Evolutionary conservation across 2,329 filamentous ascomycete species (phyloP).

Genomic region (Hypoxylon sp.): DNA sequence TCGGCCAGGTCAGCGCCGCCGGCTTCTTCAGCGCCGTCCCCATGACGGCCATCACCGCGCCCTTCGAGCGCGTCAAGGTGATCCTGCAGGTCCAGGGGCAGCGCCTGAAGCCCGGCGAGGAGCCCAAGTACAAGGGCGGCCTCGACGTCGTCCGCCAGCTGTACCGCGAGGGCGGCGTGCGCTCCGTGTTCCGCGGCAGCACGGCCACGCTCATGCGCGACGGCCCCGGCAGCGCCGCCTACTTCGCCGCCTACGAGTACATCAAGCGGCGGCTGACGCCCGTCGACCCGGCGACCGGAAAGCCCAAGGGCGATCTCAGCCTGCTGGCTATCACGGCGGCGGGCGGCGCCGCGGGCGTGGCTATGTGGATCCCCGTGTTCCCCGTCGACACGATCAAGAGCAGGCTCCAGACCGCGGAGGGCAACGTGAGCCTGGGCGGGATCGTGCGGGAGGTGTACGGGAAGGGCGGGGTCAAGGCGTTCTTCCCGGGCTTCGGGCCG

Average conservation of each 20-base stretch:
- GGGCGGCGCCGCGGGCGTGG: constrained; percentile 90
- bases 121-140: constrained; percentile 89
- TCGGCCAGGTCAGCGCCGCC: constrained; percentile 88
- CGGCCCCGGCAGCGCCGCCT: constrained; percentile 91
- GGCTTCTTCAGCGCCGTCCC: constrained; percentile 98
- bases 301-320: constrained; percentile 80
- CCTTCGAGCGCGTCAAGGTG: constrained; percentile 98
- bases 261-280: constrained; percentile 91
- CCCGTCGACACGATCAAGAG: constrained; percentile 97
- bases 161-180: constrained; percentile 89
- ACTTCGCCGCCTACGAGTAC: constrained; percentile 97
- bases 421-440: constrained; percentile 81
- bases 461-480: constrained; percentile 85
- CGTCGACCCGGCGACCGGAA: constrained; percentile 77
- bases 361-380: constrained; percentile 99
- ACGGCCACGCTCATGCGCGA: constrained; percentile 93
- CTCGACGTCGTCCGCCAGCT: constrained; percentile 92
- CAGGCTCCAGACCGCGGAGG: constrained; percentile 89
- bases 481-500: constrained; percentile 96
- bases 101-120: constrained; percentile 84
- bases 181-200: constrained; percentile 91
- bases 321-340: constrained; percentile 85
- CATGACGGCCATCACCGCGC: constrained; percentile 98
- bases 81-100: constrained; percentile 98
- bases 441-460: constrained; percentile 87